Percentiles rank a stretch among this genome's conserved stretches.
phyloP scores from a whole-genome alignment of 768 basidiomycete species.

The Lentinus tigrinus region DNA sequence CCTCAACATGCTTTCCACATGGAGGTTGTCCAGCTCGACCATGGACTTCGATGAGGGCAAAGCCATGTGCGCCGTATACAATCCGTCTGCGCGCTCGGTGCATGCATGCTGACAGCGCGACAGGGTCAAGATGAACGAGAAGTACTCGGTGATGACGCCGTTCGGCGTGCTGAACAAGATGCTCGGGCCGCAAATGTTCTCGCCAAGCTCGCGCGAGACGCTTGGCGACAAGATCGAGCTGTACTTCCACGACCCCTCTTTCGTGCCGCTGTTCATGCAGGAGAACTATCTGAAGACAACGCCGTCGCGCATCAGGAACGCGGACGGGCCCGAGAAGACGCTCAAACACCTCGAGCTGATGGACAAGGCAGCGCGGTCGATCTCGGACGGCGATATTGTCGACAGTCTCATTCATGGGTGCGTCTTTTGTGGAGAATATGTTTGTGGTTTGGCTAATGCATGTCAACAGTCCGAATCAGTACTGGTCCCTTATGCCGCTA shows the following conservation, averaged over 20 bases:
- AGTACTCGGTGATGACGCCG: conserved; percentile 86
- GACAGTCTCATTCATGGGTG: conserved; percentile 94
- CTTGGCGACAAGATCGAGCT: conserved; percentile 91
- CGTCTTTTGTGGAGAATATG: not conserved
- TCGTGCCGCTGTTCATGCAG: conserved; percentile 96
- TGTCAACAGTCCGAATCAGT: conserved; percentile 77
- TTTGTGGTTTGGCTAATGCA: no score
- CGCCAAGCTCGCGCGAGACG: conserved; percentile 73
- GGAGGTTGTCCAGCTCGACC: conserved; percentile 76
- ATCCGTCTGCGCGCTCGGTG: not conserved
- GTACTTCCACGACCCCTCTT: conserved; percentile 95
- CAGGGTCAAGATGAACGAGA: conserved; percentile 88
- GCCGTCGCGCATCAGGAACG: conserved; percentile 57
- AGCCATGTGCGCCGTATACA: conserved; percentile 59
- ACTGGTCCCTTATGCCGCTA: conserved; percentile 93
- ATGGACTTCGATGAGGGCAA: conserved; percentile 95
- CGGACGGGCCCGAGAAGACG: conserved; percentile 59
- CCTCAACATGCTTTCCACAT: conserved; percentile 97
- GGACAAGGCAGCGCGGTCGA: conserved; percentile 85
- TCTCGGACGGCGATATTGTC: conserved; percentile 93
- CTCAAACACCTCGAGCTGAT: conserved; percentile 79
- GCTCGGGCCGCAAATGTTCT: conserved; percentile 89
- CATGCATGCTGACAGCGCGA: not conserved
- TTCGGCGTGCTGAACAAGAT: conserved; percentile 91
- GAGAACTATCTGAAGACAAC: conserved; percentile 93